Evolutionary conservation across 208 protist genomes (phyloP), one percentile per base, ranked within the genome.

Genomic region (Kentomonas sorsogonicus): DNA sequence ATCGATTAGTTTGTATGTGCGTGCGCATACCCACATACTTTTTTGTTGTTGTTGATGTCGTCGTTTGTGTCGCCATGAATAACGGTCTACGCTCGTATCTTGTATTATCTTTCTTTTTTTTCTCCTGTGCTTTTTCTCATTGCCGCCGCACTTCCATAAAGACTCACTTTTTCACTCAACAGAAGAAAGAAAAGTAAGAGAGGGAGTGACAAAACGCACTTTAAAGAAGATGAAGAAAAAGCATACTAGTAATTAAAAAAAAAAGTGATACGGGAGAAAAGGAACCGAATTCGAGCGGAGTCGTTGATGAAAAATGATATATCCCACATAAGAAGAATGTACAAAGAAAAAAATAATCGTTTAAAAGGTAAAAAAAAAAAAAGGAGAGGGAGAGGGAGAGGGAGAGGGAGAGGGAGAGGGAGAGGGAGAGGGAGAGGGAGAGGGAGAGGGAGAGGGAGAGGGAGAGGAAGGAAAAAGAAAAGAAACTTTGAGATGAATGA

Each of bases 341-440:
- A n/a, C n/a, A n/a, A n/a, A n/a, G n/a, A n/a, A n/a, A n/a, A n/a
- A 52, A 52, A 23, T 11, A 10, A 26, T 34, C 46, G 15, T 25
- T 22, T n/a, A 26, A 40, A 41, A 56, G 18, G 22, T 20, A 40
- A 56, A 56, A 53, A 56, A 56, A n/a, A n/a, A n/a, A n/a, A n/a
- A n/a, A n/a, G n/a, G n/a, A n/a, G n/a, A n/a, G n/a, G n/a, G n/a
- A n/a, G n/a, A n/a, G n/a, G n/a, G n/a, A n/a, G n/a, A n/a, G n/a
- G n/a, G n/a, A n/a, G n/a, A n/a, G n/a, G n/a, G n/a, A n/a, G n/a
- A 38, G 33, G 48, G 10, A 53, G 20, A 60, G 53, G 38, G 25
- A 69, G 18, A 60, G 48, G 25, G 54, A 48, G 25, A 52, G 20
- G 39, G 53, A 52, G 52, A 31, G 33, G 53, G 26, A 40, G 55